Evolutionary conservation across 345 rosid species (phyloP).

Genomic region (Boechera retrofracta): DNA sequence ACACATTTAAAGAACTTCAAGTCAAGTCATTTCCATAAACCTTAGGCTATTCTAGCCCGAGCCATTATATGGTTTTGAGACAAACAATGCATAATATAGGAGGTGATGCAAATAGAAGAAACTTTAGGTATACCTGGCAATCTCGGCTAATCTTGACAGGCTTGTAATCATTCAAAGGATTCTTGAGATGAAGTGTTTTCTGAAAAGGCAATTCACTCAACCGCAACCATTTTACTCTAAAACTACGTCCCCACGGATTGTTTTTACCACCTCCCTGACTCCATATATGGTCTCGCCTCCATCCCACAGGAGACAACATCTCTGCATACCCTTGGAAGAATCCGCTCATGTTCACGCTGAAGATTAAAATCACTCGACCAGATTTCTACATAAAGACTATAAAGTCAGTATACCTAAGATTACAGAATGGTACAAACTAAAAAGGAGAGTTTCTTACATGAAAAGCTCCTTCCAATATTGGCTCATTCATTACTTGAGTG

Average conservation of each 20-base stretch:
- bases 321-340: slow-evolving; percentile 99
- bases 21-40: background rate
- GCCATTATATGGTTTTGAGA: background rate
- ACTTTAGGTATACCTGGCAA: slow-evolving; percentile 72
- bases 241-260: slow-evolving; percentile 95
- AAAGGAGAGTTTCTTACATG: slow-evolving; percentile 59
- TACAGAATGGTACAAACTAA: slow-evolving; percentile 32
- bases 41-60: background rate
- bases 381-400: slow-evolving; percentile 75
- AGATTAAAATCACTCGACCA: slow-evolving; percentile 78
- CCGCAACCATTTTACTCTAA: slow-evolving; percentile 87
- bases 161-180: slow-evolving; percentile 88
- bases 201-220: slow-evolving; percentile 88
- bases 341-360: slow-evolving; percentile 99
- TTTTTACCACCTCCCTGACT: slow-evolving; percentile 84
- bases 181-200: slow-evolving; percentile 93
- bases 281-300: slow-evolving; percentile 93
- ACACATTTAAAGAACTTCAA: slow-evolving; percentile 14
- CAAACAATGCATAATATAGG: background rate
- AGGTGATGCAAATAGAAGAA: slow-evolving; percentile 14
- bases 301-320: slow-evolving; percentile 91
- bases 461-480: slow-evolving; percentile 93
- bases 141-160: slow-evolving; percentile 99
- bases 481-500: slow-evolving; percentile 99
- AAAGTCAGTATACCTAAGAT: slow-evolving; percentile 35